phyloP scores from a whole-genome alignment of 805 yeast genomes.

The Saccharomyces eubayanus region DNA sequence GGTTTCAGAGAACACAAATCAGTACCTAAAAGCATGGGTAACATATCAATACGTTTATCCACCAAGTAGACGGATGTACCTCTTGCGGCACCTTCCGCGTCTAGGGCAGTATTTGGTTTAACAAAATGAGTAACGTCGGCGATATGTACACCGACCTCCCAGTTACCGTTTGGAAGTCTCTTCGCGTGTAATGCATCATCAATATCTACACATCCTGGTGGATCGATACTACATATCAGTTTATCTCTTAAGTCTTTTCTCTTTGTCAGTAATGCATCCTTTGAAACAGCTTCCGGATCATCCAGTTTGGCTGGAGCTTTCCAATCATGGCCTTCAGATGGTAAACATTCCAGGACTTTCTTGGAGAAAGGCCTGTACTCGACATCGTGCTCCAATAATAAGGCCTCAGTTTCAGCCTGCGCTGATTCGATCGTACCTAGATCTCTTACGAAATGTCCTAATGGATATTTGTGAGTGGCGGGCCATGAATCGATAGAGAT shows the following conservation, averaged over 20 bases:
- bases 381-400: slow-evolving; percentile 88
- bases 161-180: slow-evolving; percentile 80
- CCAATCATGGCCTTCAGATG: slow-evolving; percentile 92
- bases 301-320: slow-evolving; percentile 61
- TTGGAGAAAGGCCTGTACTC: slow-evolving; percentile 94
- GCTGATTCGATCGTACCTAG: slow-evolving; percentile 87
- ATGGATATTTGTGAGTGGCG: slow-evolving; percentile 70
- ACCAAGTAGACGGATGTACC: slow-evolving; percentile 96
- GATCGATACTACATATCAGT: slow-evolving; percentile 91
- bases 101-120: slow-evolving; percentile 83
- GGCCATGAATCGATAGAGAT: slow-evolving; percentile 94
- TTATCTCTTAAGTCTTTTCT: slow-evolving; percentile 84
- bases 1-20: slow-evolving; percentile 93
- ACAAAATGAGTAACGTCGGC: slow-evolving; percentile 98
- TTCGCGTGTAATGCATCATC: slow-evolving; percentile 95
- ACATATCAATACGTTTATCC: slow-evolving; percentile 97
- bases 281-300: slow-evolving; percentile 45
- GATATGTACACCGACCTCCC: slow-evolving; percentile 96
- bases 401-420: slow-evolving; percentile 93
- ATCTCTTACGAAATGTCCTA: slow-evolving; percentile 87
- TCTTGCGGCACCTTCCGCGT: slow-evolving; percentile 92
- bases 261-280: slow-evolving; percentile 40
- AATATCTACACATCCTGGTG: slow-evolving; percentile 96
- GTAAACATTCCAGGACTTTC: slow-evolving; percentile 84
- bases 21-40: slow-evolving; percentile 90